These are phyloP conservation scores for Kodamaea nitidulidarum DNA, from an alignment of 805 yeast genomes.

Conservation along the genomic window DNA sequence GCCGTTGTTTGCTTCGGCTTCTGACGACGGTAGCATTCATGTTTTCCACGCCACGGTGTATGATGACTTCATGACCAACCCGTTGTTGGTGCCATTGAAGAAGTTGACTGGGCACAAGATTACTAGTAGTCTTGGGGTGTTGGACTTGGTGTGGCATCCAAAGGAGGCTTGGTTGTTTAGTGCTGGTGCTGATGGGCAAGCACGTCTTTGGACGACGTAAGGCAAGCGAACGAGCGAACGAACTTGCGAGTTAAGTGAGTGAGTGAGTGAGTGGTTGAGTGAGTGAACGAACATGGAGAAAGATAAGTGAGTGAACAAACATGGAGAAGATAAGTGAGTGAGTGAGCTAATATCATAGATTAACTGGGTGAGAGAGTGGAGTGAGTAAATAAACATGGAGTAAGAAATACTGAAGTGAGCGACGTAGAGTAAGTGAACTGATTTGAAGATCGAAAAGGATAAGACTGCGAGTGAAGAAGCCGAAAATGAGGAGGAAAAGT, in stretches of 20 bases:
- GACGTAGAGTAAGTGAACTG: too few relatives aligned
- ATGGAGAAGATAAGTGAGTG: too few relatives aligned
- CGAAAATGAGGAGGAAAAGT: too few relatives aligned
- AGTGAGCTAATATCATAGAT: too few relatives aligned
- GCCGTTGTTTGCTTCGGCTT: conserved; percentile 90
- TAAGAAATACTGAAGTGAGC: too few relatives aligned
- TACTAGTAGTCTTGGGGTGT: conserved; percentile 75
- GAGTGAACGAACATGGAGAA: too few relatives aligned
- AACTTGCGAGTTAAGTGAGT: too few relatives aligned
- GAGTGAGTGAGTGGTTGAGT: neutral
- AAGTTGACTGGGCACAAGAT: conserved; percentile 88
- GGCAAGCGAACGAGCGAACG: neutral
- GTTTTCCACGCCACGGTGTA: conserved; percentile 96
- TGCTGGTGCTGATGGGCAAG: conserved; percentile 95
- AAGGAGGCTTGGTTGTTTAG: conserved; percentile 96
- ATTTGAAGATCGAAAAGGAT: too few relatives aligned
- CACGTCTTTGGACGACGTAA: conserved; percentile 92
- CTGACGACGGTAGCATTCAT: conserved; percentile 91
- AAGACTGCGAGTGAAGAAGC: too few relatives aligned
- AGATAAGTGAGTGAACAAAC: too few relatives aligned
- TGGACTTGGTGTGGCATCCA: conserved; percentile 92
- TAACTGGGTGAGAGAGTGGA: too few relatives aligned
- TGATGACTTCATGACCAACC: conserved; percentile 92
- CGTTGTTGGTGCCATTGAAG: conserved; percentile 92
- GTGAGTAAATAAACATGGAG: too few relatives aligned